A percentile compares a stretch with the other conserved stretches of the same genome.
These are phyloP conservation scores for Trametes hirsuta DNA, from an alignment of 1,284 basidiomycete species.

Conservation along the genomic window DNA sequence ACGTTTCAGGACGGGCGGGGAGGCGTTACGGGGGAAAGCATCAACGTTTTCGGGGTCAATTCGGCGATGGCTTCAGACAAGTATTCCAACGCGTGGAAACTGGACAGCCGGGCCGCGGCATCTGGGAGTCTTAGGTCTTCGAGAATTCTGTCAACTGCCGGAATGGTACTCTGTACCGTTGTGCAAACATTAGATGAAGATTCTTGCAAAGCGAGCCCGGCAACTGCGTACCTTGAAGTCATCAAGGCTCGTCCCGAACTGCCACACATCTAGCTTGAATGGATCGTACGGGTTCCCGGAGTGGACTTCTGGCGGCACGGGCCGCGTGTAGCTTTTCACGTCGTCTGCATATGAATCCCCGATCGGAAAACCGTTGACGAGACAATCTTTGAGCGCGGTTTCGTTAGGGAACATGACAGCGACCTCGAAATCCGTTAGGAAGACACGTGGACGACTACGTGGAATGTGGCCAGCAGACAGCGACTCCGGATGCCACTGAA, in stretches of 20 bases:
- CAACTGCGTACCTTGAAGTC: conserved; percentile 4
- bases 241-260: conserved; percentile 1
- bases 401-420: conserved; percentile 27
- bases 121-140: background rate
- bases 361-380: background rate
- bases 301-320: background rate
- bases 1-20: background rate
- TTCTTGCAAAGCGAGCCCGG: background rate
- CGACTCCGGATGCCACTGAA: conserved; percentile 35
- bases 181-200: background rate
- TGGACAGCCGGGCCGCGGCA: background rate
- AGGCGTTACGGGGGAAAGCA: background rate
- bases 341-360: background rate
- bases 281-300: conserved; percentile 1
- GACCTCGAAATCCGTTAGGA: conserved; percentile 35
- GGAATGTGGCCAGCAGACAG: conserved; percentile 20
- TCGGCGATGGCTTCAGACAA: background rate
- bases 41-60: background rate
- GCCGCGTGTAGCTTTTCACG: background rate
- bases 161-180: background rate
- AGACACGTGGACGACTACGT: conserved; percentile 29
- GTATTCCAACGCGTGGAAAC: background rate
- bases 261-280: conserved; percentile 16
- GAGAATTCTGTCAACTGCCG: background rate
- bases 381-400: background rate